phyloP scores from a whole-genome alignment of 1,284 basidiomycete species.

The Sporisorium scitamineum region DNA sequence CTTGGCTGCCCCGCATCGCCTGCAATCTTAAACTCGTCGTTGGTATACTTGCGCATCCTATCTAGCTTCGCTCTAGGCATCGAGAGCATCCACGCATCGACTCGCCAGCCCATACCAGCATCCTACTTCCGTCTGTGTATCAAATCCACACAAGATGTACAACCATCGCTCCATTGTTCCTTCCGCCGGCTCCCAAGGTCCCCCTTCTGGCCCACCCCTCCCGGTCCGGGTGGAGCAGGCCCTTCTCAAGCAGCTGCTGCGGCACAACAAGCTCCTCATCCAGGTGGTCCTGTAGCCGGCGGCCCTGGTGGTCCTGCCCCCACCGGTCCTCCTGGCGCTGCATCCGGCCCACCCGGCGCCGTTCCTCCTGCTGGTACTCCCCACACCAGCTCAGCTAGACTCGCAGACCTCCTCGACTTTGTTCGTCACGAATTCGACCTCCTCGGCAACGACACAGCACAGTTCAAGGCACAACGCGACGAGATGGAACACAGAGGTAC shows the following conservation, averaged over 20 bases:
- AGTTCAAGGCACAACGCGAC: slow-evolving; percentile 83
- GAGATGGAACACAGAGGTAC: slow-evolving; percentile 88
- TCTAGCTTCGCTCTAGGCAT: not conserved
- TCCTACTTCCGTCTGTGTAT: too few relatives aligned
- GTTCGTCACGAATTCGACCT: slow-evolving; percentile 88
- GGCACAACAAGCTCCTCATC: slow-evolving; percentile 37
- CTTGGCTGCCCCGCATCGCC: not conserved
- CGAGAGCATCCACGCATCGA: not conserved
- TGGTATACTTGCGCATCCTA: not conserved
- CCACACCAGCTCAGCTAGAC: slow-evolving; percentile 69
- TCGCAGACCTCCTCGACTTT: slow-evolving; percentile 84
- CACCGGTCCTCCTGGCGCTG: slow-evolving; percentile 34
- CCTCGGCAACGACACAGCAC: slow-evolving; percentile 77
- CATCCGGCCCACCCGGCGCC: slow-evolving; percentile 42
- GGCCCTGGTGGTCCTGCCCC: slow-evolving; percentile 42
- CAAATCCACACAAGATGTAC: slow-evolving; percentile 34
- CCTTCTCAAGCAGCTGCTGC: slow-evolving; percentile 47
- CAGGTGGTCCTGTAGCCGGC: slow-evolving; percentile 40
- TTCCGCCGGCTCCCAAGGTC: slow-evolving; percentile 40
- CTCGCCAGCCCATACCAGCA: not conserved
- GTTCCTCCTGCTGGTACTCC: slow-evolving; percentile 42
- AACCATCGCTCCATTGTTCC: slow-evolving; percentile 53
- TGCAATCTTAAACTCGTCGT: not conserved
- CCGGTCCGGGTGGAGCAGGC: slow-evolving; percentile 39
- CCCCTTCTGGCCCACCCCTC: slow-evolving; percentile 44